These are phyloP conservation scores for Saccharomycopsis babjevae DNA, from an alignment of 805 yeast genomes.

Conservation along the genomic window DNA sequence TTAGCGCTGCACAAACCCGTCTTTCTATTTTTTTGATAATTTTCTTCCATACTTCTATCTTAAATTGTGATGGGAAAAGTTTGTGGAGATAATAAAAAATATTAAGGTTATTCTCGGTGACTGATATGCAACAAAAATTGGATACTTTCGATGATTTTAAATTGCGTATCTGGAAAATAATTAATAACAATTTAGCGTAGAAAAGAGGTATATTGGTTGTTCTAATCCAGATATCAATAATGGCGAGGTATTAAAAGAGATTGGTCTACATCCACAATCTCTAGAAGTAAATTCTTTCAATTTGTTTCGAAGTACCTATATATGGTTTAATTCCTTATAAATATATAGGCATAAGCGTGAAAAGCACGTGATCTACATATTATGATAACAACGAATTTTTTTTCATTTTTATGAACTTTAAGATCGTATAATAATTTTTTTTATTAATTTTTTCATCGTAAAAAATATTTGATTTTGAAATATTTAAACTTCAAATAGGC, in stretches of 20 bases:
- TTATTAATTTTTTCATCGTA: too few species aligned
- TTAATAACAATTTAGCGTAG: constrained; percentile 44
- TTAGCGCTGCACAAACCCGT: too few species aligned
- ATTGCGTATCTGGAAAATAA: constrained; percentile 44
- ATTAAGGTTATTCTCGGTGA: too few species aligned
- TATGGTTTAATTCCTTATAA: too few species aligned
- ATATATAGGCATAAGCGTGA: background rate
- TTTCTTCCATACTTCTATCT: constrained; percentile 62
- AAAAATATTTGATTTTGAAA: too few species aligned
- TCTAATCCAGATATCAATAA: constrained; percentile 33
- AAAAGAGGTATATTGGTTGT: constrained; percentile 33
- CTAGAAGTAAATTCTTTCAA: constrained; percentile 23
- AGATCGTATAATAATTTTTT: too few species aligned
- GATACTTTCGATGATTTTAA: constrained; percentile 40
- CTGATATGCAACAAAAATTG: constrained; percentile 32
- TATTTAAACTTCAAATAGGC: too few species aligned
- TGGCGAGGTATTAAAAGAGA: constrained; percentile 38
- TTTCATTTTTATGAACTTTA: too few species aligned
- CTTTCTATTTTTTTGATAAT: constrained; percentile 48
- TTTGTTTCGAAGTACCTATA: too few species aligned
- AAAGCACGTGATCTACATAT: too few species aligned
- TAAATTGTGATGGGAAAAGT: constrained; percentile 28
- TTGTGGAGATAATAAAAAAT: constrained; percentile 28
- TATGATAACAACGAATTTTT: too few species aligned
- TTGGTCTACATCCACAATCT: constrained; percentile 35